Percentiles rank a stretch among this genome's conserved stretches.
Evolutionary conservation across 306 rosid genomes (phyloP).

Genomic region (Abrus pulchellus): DNA sequence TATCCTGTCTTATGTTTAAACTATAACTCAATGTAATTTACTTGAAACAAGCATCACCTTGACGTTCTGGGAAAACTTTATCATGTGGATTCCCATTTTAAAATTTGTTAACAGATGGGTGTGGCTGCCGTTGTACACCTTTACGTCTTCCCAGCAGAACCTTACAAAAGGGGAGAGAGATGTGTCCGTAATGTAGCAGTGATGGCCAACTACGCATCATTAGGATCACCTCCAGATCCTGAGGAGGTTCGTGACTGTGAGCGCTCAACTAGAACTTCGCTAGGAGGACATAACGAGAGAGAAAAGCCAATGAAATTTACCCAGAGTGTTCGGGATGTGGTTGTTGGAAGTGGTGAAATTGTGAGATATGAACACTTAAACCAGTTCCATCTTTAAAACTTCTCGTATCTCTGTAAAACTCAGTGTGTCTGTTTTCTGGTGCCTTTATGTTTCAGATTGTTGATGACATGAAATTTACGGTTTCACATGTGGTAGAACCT

Average conservation of each 20-base stretch:
- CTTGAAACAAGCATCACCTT: not conserved
- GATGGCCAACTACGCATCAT: conserved; percentile 77
- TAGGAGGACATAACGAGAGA: conserved; percentile 67
- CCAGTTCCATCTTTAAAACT: not conserved
- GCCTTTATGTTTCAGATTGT: conserved; percentile 64
- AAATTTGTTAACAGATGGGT: conserved; percentile 74
- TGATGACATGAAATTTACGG: conserved; percentile 89
- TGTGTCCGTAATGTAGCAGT: conserved; percentile 92
- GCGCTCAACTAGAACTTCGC: conserved; percentile 61
- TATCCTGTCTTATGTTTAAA: conserved; percentile 12
- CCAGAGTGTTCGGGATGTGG: conserved; percentile 81
- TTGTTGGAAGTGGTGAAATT: conserved; percentile 86
- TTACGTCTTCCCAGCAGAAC: conserved; percentile 81
- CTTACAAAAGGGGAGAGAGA: conserved; percentile 88
- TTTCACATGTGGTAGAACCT: conserved; percentile 83
- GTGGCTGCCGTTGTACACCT: conserved; percentile 84
- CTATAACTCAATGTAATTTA: not conserved
- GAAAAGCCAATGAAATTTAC: conserved; percentile 74
- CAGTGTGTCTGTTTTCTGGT: conserved; percentile 9
- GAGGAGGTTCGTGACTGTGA: conserved; percentile 84
- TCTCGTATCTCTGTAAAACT: not conserved
- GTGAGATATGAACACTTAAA: conserved; percentile 54
- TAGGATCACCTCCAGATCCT: conserved; percentile 78
- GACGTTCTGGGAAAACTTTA: not conserved
- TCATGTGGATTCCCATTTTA: conserved; percentile 28